These are phyloP conservation scores for Schizosaccharomyces osmophilus DNA, from an alignment of 805 yeast species.

Conservation along the genomic window DNA sequence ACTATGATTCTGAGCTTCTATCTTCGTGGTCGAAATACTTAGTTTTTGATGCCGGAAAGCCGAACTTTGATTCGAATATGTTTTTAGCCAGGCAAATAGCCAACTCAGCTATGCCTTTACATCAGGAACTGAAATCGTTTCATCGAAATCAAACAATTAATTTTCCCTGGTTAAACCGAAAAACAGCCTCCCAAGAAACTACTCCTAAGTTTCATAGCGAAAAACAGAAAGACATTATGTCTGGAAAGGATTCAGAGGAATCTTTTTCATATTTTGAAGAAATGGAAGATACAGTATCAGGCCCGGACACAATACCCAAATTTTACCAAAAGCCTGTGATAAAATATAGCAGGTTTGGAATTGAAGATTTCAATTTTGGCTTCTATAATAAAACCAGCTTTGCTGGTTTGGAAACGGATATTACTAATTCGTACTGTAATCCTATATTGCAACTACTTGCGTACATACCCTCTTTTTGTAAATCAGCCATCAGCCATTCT, in stretches of 20 bases:
- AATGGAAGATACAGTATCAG: background rate
- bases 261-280: background rate
- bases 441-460: slow-evolving; percentile 58
- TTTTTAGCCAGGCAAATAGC: background rate
- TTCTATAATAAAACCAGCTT: slow-evolving; percentile 50
- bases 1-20: slow-evolving; percentile 46
- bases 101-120: background rate
- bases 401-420: slow-evolving; percentile 76
- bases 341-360: slow-evolving; percentile 70
- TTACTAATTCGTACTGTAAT: slow-evolving; percentile 56
- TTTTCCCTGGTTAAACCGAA: slow-evolving; percentile 4
- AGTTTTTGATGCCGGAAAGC: slow-evolving; percentile 37
- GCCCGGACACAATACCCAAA: background rate
- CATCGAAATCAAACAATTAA: background rate
- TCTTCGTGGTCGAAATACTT: slow-evolving; percentile 35
- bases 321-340: slow-evolving; percentile 44
- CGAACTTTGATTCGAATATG: background rate
- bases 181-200: slow-evolving; percentile 9
- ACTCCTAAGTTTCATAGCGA: slow-evolving; percentile 6
- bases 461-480: slow-evolving; percentile 49
- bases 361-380: slow-evolving; percentile 77
- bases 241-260: slow-evolving; percentile 4
- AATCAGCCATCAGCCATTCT: slow-evolving; percentile 31
- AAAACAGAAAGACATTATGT: slow-evolving; percentile 1
- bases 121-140: background rate